Percentiles rank a stretch among this genome's conserved stretches.
phyloP scores from a whole-genome alignment of 108 stramenopile genomes.

The Cyclotella kingstonii region DNA sequence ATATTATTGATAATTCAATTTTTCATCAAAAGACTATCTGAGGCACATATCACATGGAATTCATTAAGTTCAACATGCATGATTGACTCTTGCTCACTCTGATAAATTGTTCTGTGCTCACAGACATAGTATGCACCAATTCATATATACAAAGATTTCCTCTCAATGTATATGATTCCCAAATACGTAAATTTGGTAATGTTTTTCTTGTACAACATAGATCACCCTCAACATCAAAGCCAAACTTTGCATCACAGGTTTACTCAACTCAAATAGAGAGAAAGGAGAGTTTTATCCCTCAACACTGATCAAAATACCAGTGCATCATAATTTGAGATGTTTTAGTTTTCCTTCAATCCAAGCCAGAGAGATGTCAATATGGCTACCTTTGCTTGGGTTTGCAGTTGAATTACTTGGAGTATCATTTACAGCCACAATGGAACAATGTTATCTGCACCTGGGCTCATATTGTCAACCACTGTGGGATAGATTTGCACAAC shows the following conservation, averaged over 20 bases:
- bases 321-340: constrained; percentile 9
- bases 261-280: constrained; percentile 3
- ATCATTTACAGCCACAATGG: not conserved
- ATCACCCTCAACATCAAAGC: constrained; percentile 16
- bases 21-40: too few relatives aligned
- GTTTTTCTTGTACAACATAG: constrained; percentile 4
- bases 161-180: too few relatives aligned
- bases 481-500: not conserved
- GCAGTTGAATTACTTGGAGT: too few relatives aligned
- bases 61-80: too few relatives aligned
- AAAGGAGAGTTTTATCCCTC: constrained; percentile 4
- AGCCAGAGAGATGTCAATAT: constrained; percentile 17
- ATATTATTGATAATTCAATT: too few relatives aligned
- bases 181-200: too few relatives aligned
- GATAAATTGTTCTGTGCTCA: too few relatives aligned
- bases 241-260: constrained; percentile 9
- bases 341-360: constrained; percentile 8
- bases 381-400: not conserved
- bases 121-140: too few relatives aligned
- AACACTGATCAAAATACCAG: constrained; percentile 11
- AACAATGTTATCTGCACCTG: not conserved
- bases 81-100: too few relatives aligned
- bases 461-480: not conserved
- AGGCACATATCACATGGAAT: too few relatives aligned
- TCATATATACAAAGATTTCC: too few relatives aligned